A percentile compares a stretch with the other conserved stretches of the same genome.
phyloP scores from a whole-genome alignment of 371 early-diverging fungal species.

The Lichtheimia ornata region DNA sequence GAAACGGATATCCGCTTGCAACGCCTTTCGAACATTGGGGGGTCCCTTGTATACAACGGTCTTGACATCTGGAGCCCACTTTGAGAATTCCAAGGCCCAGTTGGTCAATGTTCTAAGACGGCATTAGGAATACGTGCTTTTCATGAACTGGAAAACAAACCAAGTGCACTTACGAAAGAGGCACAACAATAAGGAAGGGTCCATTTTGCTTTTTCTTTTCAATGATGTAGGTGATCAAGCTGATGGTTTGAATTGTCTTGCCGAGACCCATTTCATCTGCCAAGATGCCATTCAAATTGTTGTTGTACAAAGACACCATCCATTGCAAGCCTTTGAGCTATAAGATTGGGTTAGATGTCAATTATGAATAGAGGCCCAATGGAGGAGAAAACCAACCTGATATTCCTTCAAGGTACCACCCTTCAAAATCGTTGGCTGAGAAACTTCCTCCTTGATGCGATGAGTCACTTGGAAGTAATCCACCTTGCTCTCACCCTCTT shows the following conservation, averaged over 20 bases:
- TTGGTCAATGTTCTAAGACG: constrained; percentile 79
- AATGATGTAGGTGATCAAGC: constrained; percentile 91
- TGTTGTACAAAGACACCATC: constrained; percentile 98
- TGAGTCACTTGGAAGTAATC: constrained; percentile 93
- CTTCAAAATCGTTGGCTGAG: constrained; percentile 80
- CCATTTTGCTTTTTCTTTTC: constrained; percentile 90
- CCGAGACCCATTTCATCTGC: constrained; percentile 99
- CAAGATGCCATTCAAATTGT: constrained; percentile 94
- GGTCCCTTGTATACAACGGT: constrained; percentile 91
- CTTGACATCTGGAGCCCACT: constrained; percentile 93
- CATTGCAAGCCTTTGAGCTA: constrained; percentile 94
- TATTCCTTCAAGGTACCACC: constrained; percentile 97
- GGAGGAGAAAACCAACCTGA: constrained; percentile 65
- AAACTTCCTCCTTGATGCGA: constrained; percentile 77
- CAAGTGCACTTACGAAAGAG: constrained; percentile 71
- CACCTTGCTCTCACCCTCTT: constrained; percentile 40
- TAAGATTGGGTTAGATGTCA: neutral
- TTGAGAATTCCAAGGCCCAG: constrained; percentile 96
- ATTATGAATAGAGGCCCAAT: neutral
- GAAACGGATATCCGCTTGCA: constrained; percentile 73
- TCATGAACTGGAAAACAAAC: neutral
- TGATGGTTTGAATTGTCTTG: constrained; percentile 98
- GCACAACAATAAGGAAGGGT: constrained; percentile 93
- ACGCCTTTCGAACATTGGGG: constrained; percentile 71
- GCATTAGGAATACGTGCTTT: neutral